A percentile compares a stretch with the other conserved stretches of the same genome.
phyloP scores from a whole-genome alignment of 352 stramenopile species.

The Pythium chondricola region DNA sequence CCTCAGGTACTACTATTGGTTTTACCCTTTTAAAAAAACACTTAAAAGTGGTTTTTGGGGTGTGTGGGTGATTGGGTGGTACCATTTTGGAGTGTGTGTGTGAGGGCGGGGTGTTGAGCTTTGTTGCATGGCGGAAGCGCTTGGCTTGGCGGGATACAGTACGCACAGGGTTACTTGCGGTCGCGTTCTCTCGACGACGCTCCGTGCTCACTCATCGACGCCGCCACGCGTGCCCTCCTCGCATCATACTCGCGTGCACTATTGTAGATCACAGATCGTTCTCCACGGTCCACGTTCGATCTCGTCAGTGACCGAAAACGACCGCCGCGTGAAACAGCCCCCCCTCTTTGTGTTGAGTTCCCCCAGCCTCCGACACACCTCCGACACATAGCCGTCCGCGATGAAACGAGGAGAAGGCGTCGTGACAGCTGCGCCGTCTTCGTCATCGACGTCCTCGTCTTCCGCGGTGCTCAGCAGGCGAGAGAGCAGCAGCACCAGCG shows the following conservation, averaged over 20 bases:
- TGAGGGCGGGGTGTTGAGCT: constrained; percentile 12
- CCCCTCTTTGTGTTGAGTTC: too few relatives aligned
- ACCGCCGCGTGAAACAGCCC: too few relatives aligned
- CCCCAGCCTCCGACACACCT: too few relatives aligned
- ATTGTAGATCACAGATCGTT: background rate
- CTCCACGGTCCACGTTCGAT: too few relatives aligned
- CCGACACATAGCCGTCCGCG: too few relatives aligned
- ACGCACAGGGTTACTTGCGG: too few relatives aligned
- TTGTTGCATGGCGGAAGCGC: constrained; percentile 24
- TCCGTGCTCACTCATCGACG: background rate
- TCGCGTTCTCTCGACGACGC: constrained; percentile 2
- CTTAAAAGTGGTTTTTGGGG: constrained; percentile 10
- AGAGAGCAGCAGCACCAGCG: background rate
- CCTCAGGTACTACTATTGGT: too few relatives aligned
- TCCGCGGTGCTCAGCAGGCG: constrained; percentile 2
- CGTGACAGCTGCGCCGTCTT: too few relatives aligned
- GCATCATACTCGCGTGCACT: background rate
- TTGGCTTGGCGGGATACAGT: too few relatives aligned
- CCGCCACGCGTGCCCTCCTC: background rate
- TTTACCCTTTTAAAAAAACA: too few relatives aligned
- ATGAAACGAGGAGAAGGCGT: too few relatives aligned
- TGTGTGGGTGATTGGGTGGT: constrained; percentile 17
- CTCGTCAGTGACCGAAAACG: too few relatives aligned
- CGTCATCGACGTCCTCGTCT: constrained; percentile 11
- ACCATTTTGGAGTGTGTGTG: background rate